Conservation (phyloP, 2,329 filamentous ascomycete genomes). For the Mycosphaerelloides madeirae region DNA sequence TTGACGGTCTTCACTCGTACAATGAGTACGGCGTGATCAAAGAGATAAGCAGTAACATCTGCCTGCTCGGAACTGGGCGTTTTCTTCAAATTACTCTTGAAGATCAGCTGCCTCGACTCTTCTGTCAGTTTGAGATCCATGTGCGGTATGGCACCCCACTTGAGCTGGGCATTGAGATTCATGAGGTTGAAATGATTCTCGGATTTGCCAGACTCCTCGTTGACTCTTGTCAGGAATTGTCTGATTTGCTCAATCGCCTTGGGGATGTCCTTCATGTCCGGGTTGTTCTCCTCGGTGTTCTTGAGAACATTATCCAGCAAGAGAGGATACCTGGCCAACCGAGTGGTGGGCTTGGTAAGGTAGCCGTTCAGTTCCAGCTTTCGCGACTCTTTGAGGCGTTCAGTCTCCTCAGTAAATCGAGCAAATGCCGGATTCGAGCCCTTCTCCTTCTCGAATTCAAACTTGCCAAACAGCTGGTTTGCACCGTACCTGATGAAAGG, state of each 20-base stretch:
- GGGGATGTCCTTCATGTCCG: conserved; percentile 87
- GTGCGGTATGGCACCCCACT: conserved; percentile 82
- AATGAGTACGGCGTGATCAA: conserved; percentile 90
- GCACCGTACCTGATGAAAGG: conserved; percentile 96
- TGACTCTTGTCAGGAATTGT: conserved; percentile 81
- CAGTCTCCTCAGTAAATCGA: conserved; percentile 93
- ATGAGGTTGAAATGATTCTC: conserved; percentile 97
- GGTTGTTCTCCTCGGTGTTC: conserved; percentile 80
- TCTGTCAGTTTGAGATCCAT: conserved; percentile 94
- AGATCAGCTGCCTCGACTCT: conserved; percentile 85
- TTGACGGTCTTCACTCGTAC: conserved; percentile 88
- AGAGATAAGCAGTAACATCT: conserved; percentile 91
- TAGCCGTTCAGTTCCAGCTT: conserved; percentile 98
- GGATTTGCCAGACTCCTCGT: conserved; percentile 90
- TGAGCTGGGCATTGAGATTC: conserved; percentile 83
- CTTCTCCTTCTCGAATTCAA: conserved; percentile 95
- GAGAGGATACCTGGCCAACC: conserved; percentile 87
- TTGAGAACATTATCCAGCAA: conserved; percentile 88
- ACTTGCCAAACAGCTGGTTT: conserved; percentile 93
- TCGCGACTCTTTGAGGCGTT: conserved; percentile 89
- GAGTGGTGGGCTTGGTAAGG: conserved; percentile 92
- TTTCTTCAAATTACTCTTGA: conserved; percentile 93
- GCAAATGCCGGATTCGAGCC: conserved; percentile 77
- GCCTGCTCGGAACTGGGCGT: conserved; percentile 72
- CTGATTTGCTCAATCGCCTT: conserved; percentile 83